Evolutionary conservation across 2,329 filamentous ascomycete genomes (phyloP).

Genomic region (Sporothrix dimorphospora): DNA sequence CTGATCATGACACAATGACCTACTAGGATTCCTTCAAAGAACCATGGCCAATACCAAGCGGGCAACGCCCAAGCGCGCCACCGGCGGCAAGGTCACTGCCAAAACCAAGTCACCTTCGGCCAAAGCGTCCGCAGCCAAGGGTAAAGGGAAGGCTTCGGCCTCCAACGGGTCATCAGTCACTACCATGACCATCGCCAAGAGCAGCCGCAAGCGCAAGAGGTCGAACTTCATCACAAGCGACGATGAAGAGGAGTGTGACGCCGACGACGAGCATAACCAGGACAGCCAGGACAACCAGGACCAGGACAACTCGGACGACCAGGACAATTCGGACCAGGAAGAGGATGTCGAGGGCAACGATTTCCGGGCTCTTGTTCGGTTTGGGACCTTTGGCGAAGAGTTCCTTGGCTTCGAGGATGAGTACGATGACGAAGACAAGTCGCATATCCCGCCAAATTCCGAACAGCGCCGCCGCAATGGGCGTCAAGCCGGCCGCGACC

Average conservation of each 20-base stretch:
- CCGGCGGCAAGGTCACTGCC: neutral
- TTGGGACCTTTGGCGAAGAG: neutral
- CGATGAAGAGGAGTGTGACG: neutral
- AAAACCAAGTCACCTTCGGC: neutral
- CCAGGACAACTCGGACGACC: neutral
- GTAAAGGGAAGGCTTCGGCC: neutral
- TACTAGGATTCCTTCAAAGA: neutral
- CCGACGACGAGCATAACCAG: constrained; percentile 8
- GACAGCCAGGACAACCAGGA: neutral
- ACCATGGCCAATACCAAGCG: neutral
- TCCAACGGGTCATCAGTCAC: neutral
- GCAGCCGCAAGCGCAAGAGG: neutral
- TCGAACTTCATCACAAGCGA: neutral
- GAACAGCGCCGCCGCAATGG: constrained; percentile 38
- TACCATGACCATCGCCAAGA: neutral
- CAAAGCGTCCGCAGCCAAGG: neutral
- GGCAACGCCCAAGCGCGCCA: neutral
- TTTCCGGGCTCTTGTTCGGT: neutral
- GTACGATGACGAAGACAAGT: constrained; percentile 15
- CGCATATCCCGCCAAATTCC: constrained; percentile 31
- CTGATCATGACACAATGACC: neutral
- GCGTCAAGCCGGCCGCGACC: constrained; percentile 42
- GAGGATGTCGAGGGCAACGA: neutral
- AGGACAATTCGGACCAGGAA: neutral
- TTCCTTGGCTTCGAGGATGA: constrained; percentile 8